phyloP scores from a whole-genome alignment of 2,329 filamentous ascomycete species.

The Berkeleyomyces rouxiae region DNA sequence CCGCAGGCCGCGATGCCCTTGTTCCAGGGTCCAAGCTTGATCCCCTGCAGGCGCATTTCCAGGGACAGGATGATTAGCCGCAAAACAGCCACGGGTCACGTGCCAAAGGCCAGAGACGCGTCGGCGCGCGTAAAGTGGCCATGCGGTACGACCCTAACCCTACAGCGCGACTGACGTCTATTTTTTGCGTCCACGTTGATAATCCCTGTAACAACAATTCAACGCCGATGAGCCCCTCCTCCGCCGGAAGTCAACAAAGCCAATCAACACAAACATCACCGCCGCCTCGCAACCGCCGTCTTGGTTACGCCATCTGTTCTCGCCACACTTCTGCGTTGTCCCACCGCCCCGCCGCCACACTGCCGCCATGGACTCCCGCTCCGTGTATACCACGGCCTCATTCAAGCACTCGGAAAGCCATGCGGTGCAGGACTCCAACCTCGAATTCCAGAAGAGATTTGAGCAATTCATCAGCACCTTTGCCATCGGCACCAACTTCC shows the following conservation, averaged over 20 bases:
- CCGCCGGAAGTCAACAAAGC: not conserved
- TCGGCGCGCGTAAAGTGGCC: not conserved
- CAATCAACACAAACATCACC: not conserved
- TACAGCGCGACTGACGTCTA: not conserved
- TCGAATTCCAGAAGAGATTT: constrained; percentile 60
- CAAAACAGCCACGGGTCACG: not conserved
- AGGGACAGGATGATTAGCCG: not conserved
- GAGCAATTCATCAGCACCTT: constrained; percentile 50
- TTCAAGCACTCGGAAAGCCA: constrained; percentile 37
- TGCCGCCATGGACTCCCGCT: constrained; percentile 10
- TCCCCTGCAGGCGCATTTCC: not conserved
- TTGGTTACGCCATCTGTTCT: not conserved
- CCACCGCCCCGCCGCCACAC: not conserved
- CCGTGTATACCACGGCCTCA: constrained; percentile 12
- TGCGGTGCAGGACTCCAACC: constrained; percentile 49
- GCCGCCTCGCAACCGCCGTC: not conserved
- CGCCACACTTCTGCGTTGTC: not conserved
- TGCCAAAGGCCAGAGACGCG: not conserved
- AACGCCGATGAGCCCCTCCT: not conserved
- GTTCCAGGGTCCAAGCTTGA: not conserved
- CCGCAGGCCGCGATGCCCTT: too few species aligned
- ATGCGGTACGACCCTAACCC: not conserved
- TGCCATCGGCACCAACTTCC: constrained; percentile 7
- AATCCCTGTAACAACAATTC: not conserved
- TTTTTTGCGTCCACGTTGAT: not conserved